Evolutionary conservation across 2,329 filamentous ascomycete species (phyloP), one percentile per base, ranked within the genome.

Genomic region (Penicillium sp.): DNA sequence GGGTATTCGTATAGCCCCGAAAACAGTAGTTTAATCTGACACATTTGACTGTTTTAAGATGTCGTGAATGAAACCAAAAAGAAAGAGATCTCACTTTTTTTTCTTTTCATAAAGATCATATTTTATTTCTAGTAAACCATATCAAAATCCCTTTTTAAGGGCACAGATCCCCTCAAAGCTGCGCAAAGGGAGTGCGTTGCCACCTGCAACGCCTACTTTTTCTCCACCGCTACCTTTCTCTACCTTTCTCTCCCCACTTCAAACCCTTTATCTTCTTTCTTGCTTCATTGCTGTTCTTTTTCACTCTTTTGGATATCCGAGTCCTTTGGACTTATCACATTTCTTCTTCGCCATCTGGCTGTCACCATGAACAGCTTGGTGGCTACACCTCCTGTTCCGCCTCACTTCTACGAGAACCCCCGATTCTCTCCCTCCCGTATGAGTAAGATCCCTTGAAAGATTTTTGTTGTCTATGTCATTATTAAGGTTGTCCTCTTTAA

Each of bases 331-430:
- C 19, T 28, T 28, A 37, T 47, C 38, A 16, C 50, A 41, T 42
- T 35, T 47, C 33, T 46, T 48, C 61, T 54, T 59, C 57, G 66
- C 66, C 67, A 66, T 66, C 67, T 60, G 63, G 62, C 67, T 70
- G 65, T 70, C 74, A 77, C 69, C 76, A 87, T 86, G 83, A 87
- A 84, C 77, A 84, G 79, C 72, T 74, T 87, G 72, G 75, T 82
- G 74, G 76, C 77, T 64, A 80, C 78, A 70, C 80, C 83, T 71
- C 80, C 81, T 70, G 75, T 84, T 72, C 81, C 84, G 76, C 84
- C 84, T 71, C 84, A 86, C 72, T 84, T 86, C 62, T 81, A 86
- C 73, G 78, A 82, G 67, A 80, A 82, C 71, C 77, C 77, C 71
- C 82, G 82, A 71, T 79, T 82, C 66, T 85, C 84, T 62, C 82